Percentiles rank a stretch among this genome's conserved stretches.
Conservation (phyloP, 768 basidiomycete genomes). For the Hypholoma sublateritium region DNA sequence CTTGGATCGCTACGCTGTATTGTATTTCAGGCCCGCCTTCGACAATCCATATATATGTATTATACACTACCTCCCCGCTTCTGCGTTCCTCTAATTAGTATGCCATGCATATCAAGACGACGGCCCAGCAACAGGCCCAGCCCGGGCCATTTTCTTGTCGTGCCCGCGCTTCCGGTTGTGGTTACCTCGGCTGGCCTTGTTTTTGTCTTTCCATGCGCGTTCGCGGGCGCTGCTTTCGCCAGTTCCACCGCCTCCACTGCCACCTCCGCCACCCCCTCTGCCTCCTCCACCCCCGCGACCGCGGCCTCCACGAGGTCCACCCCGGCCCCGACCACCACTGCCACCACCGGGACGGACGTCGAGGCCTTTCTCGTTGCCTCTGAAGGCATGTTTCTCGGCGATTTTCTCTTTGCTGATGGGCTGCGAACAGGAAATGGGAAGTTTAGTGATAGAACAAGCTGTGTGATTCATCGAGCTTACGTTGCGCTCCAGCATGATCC, state of each 20-base stretch:
- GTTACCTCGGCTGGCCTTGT: constrained; percentile 72
- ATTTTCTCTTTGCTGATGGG: constrained; percentile 64
- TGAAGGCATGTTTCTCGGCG: constrained; percentile 73
- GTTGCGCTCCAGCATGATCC: constrained; percentile 84
- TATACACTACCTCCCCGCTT: no score
- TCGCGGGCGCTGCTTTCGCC: constrained; percentile 47
- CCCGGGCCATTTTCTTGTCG: constrained; percentile 84
- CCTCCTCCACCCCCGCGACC: constrained; percentile 24
- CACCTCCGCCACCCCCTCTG: constrained; percentile 32
- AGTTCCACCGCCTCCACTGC: constrained; percentile 40
- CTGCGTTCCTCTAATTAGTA: no score
- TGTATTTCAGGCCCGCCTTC: no score
- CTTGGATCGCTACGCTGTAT: no score
- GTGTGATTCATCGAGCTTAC: constrained; percentile 42
- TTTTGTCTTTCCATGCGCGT: constrained; percentile 73
- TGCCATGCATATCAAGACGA: constrained; percentile 1
- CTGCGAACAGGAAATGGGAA: constrained; percentile 7
- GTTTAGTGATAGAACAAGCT: not conserved
- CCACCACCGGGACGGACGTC: constrained; percentile 13
- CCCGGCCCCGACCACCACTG: constrained; percentile 19
- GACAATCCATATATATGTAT: no score
- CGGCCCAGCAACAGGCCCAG: constrained; percentile 40
- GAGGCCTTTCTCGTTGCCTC: constrained; percentile 49
- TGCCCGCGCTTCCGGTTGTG: constrained; percentile 80
- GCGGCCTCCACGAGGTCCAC: constrained; percentile 16